Evolutionary conservation across 345 rosid species (phyloP).

Genomic region (Mallotus nudiflorus): DNA sequence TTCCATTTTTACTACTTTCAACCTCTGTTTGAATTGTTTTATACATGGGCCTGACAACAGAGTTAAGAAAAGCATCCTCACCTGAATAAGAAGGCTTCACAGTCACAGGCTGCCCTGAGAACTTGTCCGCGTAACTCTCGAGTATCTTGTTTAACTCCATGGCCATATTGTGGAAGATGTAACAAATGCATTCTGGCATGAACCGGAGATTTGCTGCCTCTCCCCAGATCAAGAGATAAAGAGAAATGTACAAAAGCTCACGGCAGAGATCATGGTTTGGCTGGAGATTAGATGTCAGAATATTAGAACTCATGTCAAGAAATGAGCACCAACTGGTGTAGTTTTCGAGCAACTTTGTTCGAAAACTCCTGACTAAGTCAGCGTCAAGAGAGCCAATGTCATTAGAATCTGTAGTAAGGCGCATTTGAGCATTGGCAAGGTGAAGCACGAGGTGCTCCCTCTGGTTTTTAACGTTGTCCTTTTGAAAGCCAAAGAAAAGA

Average conservation of each 20-base stretch:
- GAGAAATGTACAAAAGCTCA: constrained; percentile 67
- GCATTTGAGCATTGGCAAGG: constrained; percentile 96
- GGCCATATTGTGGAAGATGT: constrained; percentile 87
- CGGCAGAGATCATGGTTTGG: constrained; percentile 57
- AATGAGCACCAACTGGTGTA: constrained; percentile 90
- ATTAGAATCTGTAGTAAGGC: constrained; percentile 89
- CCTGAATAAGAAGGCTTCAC: not conserved
- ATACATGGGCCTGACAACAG: too few species aligned
- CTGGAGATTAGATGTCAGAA: constrained; percentile 70
- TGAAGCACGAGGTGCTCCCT: constrained; percentile 92
- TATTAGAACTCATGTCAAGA: constrained; percentile 68
- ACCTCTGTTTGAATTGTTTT: too few species aligned
- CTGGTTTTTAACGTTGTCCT: constrained; percentile 83
- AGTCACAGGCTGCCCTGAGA: constrained; percentile 86
- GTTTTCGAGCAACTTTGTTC: constrained; percentile 65
- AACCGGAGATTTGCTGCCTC: constrained; percentile 85
- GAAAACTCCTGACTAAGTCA: constrained; percentile 64
- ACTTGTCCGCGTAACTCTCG: constrained; percentile 75
- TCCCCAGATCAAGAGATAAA: constrained; percentile 84
- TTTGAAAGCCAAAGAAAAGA: constrained; percentile 82
- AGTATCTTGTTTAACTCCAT: constrained; percentile 85
- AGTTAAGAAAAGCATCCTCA: too few species aligned
- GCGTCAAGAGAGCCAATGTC: constrained; percentile 77
- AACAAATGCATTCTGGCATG: constrained; percentile 87
- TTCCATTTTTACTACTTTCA: too few species aligned